phyloP scores from a whole-genome alignment of 257 asterid genomes.

The Solanum gracilifrons region DNA sequence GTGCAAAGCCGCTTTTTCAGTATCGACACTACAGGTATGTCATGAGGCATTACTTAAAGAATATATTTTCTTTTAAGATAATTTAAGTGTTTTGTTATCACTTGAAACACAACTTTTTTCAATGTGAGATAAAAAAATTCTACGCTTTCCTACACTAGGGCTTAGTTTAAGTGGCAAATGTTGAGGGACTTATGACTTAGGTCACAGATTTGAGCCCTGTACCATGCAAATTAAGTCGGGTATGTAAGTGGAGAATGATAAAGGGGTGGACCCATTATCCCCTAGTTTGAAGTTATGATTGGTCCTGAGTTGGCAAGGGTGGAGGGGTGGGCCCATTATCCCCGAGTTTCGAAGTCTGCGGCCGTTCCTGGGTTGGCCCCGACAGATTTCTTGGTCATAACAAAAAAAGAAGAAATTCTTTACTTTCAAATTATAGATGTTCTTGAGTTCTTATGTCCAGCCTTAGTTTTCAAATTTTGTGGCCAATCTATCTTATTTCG shows the following conservation, averaged over 20 bases:
- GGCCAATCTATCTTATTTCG: background rate
- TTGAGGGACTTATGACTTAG: background rate
- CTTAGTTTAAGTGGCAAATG: background rate
- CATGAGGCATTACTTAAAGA: background rate
- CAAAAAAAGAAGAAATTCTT: background rate
- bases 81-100: background rate
- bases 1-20: constrained; percentile 90
- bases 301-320: background rate
- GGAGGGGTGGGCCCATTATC: background rate
- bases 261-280: background rate
- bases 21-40: constrained; percentile 99
- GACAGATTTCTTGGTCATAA: background rate
- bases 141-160: background rate
- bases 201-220: background rate
- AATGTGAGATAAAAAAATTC: background rate
- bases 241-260: background rate
- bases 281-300: background rate
- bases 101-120: background rate
- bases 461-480: background rate
- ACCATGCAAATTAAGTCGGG: background rate
- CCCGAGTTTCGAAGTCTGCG: background rate
- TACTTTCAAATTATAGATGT: background rate
- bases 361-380: background rate
- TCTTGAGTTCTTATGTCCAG: background rate
- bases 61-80: background rate